Evolutionary conservation across 176 grass and related monocot species (phyloP), one percentile per base, ranked within the genome.

Genomic region (Elymus sibiricus): DNA sequence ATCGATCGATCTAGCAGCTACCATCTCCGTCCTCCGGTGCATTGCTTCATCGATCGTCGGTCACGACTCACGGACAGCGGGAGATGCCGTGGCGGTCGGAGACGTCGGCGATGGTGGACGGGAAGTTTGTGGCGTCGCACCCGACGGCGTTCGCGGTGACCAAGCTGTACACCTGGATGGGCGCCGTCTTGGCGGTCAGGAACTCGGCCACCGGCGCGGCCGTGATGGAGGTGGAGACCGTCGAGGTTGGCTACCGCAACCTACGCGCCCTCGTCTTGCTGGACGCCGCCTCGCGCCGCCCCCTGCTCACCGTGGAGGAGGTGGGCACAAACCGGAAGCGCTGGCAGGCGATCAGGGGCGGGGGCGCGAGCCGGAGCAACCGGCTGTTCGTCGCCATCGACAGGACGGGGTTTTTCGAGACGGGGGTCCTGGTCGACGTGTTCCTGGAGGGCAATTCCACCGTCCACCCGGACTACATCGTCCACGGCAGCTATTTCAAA

Each of bases 331-430:
- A 55, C 51, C 0, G 51, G 51, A 4, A 11, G 2, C 80, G 76
- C 19, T 95, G 88, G 85, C 56, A 77, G 68, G 91, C 85, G 15
- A 91, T 76, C 34, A 67, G 87, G 24, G 89, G 87, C 5, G 84
- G 90, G 24, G 86, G 87, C 89, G 77, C 89, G 8, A 77, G 70
- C 6, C 1, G 21, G 51, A 24, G 73, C 29, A 47, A 84, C 39
- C 19, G 89, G 60, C 21, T 96, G 27, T 93, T 89, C 79, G 60
- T 32, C 78, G 89, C 77, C 2, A 90, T 77, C 25, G 25, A 64
- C 25, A 89, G 51, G 16, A 44, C 73, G 13, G 3, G 71, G 10
- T 35, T 90, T 22, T 86, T 82, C 59, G 25, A 64, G 61, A 4
- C 81, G 34, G 87, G 71, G 67, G 46, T 79, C 32, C 76, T 60